Evolutionary conservation across 75 land plant species (phyloP).

Genomic region (Pinus taeda): DNA sequence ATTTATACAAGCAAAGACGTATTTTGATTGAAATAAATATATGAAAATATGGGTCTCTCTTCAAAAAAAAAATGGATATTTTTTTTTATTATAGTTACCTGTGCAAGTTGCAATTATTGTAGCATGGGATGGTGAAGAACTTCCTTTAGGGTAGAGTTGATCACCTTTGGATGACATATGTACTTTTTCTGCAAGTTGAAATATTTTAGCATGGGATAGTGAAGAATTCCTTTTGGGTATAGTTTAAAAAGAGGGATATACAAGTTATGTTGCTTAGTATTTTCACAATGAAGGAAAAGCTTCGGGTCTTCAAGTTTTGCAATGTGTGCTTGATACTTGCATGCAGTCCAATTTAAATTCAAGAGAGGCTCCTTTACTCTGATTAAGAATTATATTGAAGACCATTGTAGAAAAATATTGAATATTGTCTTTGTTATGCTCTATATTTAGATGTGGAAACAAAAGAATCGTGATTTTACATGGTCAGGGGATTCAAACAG

Average conservation of each 20-base stretch:
- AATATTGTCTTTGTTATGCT: conserved; percentile 11
- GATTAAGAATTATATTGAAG: conserved; percentile 18
- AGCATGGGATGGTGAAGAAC: no score
- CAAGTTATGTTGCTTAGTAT: conserved; percentile 17
- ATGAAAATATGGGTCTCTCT: no score
- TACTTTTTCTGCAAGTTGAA: conserved; percentile 62
- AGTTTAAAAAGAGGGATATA: conserved; percentile 25
- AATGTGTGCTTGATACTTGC: conserved; percentile 19
- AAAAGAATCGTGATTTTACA: conserved; percentile 40
- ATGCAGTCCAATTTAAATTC: conserved; percentile 17
- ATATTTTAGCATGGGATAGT: conserved; percentile 49
- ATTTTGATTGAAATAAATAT: no score
- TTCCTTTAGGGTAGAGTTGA: no score
- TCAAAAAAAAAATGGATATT: no score
- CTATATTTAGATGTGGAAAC: conserved; percentile 20
- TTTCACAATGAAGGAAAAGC: conserved; percentile 24
- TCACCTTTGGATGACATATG: conserved; percentile 70
- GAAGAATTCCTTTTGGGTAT: conserved; percentile 56
- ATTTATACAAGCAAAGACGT: no score
- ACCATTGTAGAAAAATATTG: conserved; percentile 5
- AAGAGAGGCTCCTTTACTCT: conserved; percentile 1
- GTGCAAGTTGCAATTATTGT: no score
- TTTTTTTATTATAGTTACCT: no score
- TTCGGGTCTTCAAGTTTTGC: conserved; percentile 24
- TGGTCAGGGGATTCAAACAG: conserved; percentile 51